phyloP scores from a whole-genome alignment of 768 basidiomycete genomes.

The Clitopilus passeckerianus region DNA sequence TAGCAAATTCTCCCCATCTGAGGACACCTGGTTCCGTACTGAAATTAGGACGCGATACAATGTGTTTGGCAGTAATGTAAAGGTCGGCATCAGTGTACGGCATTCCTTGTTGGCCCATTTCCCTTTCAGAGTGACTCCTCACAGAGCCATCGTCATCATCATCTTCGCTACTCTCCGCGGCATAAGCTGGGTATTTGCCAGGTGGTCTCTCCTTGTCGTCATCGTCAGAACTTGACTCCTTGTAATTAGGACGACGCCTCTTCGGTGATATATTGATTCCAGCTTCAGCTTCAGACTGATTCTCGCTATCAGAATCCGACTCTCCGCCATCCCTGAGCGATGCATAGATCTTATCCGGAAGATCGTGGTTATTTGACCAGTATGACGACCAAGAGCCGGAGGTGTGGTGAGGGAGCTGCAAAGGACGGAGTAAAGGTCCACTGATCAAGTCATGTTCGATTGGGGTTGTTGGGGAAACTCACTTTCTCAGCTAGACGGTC shows the following conservation, averaged over 20 bases:
- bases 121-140: conserved; percentile 29
- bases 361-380: conserved; percentile 61
- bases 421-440: neutral
- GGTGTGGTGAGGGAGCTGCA: conserved; percentile 63
- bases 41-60: conserved; percentile 46
- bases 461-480: neutral
- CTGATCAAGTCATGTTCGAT: neutral
- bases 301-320: conserved; percentile 15
- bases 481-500: conserved; percentile 55
- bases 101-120: conserved; percentile 49
- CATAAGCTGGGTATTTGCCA: conserved; percentile 19
- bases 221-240: conserved; percentile 28
- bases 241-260: conserved; percentile 24
- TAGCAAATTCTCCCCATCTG: conserved; percentile 51
- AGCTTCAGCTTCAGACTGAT: conserved; percentile 17
- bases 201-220: conserved; percentile 13
- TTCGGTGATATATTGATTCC: conserved; percentile 14
- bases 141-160: conserved; percentile 26
- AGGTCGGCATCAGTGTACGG: conserved; percentile 59
- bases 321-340: conserved; percentile 29
- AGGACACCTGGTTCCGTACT: conserved; percentile 32
- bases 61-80: conserved; percentile 54
- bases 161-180: conserved; percentile 17
- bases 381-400: conserved; percentile 61
- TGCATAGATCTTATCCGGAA: conserved; percentile 62